phyloP scores from a whole-genome alignment of 2,329 filamentous ascomycete species.

The Claviceps maximensis region DNA sequence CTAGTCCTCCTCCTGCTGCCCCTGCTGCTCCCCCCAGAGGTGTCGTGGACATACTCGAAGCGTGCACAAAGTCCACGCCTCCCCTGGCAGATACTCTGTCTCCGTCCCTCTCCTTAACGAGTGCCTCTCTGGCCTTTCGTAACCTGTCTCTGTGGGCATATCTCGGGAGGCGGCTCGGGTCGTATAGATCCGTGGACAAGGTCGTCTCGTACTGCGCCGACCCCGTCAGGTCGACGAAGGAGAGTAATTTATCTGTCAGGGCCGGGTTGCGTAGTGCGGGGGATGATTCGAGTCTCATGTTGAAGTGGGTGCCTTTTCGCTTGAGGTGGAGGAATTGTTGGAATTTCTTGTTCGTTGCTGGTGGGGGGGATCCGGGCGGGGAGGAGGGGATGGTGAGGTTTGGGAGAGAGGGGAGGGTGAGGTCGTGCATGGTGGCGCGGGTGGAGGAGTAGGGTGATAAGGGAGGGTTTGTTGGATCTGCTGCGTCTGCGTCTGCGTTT shows the following conservation, averaged over 20 bases:
- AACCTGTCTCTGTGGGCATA: slow-evolving; percentile 39
- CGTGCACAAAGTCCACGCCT: slow-evolving; percentile 38
- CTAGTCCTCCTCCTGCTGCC: slow-evolving; percentile 9
- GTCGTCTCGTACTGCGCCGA: slow-evolving; percentile 54
- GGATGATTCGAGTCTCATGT: slow-evolving; percentile 55
- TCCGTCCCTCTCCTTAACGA: slow-evolving; percentile 31
- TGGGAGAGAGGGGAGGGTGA: slow-evolving; percentile 60
- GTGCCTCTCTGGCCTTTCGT: slow-evolving; percentile 32
- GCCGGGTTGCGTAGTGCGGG: slow-evolving; percentile 58
- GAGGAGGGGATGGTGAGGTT: slow-evolving; percentile 65
- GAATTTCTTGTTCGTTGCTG: slow-evolving; percentile 50
- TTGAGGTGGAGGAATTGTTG: slow-evolving; percentile 66
- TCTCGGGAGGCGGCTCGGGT: slow-evolving; percentile 41
- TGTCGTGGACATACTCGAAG: slow-evolving; percentile 12
- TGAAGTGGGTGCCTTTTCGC: slow-evolving; percentile 64
- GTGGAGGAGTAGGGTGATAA: slow-evolving; percentile 55
- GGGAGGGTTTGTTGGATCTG: neutral
- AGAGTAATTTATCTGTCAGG: slow-evolving; percentile 58
- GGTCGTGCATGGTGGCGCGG: slow-evolving; percentile 51
- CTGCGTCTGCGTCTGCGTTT: neutral
- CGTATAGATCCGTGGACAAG: slow-evolving; percentile 41
- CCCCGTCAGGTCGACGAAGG: slow-evolving; percentile 41
- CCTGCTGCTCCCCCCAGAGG: slow-evolving; percentile 6
- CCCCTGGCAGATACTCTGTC: slow-evolving; percentile 26
- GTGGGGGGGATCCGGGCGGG: slow-evolving; percentile 47